Percentiles rank a stretch among this genome's conserved stretches.
These are phyloP conservation scores for Chaetoscypha palmicola DNA, from an alignment of 2,329 filamentous ascomycete species.

Conservation along the genomic window DNA sequence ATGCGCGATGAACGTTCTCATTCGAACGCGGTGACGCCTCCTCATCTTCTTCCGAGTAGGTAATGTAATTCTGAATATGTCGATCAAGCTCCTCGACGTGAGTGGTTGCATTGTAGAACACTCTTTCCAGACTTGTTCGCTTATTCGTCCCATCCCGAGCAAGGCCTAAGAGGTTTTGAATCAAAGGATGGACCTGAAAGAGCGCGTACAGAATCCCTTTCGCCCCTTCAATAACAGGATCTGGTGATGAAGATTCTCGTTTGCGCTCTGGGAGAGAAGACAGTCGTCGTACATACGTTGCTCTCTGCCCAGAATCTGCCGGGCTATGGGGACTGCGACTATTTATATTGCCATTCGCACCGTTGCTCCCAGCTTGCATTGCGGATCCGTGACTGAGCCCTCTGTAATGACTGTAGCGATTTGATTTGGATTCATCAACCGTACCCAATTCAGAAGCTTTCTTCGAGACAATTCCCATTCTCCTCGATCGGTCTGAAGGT, in stretches of 20 bases:
- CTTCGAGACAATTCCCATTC: slow-evolving; percentile 58
- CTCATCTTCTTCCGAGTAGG: slow-evolving; percentile 42
- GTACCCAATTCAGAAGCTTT: slow-evolving; percentile 55
- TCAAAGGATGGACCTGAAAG: slow-evolving; percentile 61
- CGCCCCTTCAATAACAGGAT: slow-evolving; percentile 56
- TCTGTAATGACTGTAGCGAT: slow-evolving; percentile 60
- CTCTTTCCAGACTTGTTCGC: slow-evolving; percentile 57
- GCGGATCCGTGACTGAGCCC: slow-evolving; percentile 63
- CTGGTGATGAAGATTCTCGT: slow-evolving; percentile 52
- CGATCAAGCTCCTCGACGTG: slow-evolving; percentile 60
- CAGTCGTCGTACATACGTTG: slow-evolving; percentile 56
- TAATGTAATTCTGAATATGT: slow-evolving; percentile 56
- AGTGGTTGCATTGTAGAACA: slow-evolving; percentile 61
- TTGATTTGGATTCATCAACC: slow-evolving; percentile 53
- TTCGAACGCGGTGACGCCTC: slow-evolving; percentile 46
- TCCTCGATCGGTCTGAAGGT: slow-evolving; percentile 48
- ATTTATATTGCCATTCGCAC: slow-evolving; percentile 21
- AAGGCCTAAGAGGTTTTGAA: slow-evolving; percentile 57
- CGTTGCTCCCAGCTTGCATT: slow-evolving; percentile 41
- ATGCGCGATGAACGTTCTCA: slow-evolving; percentile 57
- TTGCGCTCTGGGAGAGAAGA: slow-evolving; percentile 56
- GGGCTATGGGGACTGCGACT: slow-evolving; percentile 50
- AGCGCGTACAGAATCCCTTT: slow-evolving; percentile 61
- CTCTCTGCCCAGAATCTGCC: slow-evolving; percentile 49
- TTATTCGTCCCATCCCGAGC: slow-evolving; percentile 54